A percentile compares a stretch with the other conserved stretches of the same genome.
These are phyloP conservation scores for Talaromyces sp. DNA, from an alignment of 2,329 filamentous ascomycete genomes.

Conservation along the genomic window DNA sequence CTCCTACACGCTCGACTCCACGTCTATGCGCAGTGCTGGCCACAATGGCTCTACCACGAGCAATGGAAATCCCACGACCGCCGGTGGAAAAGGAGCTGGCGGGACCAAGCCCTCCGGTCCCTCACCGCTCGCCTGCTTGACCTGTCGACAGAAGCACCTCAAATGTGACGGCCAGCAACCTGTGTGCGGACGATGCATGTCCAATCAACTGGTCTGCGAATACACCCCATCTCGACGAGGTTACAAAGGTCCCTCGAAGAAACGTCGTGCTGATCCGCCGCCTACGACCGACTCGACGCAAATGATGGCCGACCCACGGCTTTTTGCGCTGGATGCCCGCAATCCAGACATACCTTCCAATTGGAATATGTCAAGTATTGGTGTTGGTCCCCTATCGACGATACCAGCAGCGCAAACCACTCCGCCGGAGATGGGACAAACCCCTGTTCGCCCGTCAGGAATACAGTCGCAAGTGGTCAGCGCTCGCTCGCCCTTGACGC, in stretches of 20 bases:
- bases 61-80: not conserved
- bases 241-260: slow-evolving; percentile 63
- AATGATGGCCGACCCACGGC: slow-evolving; percentile 46
- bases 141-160: slow-evolving; percentile 58
- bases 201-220: slow-evolving; percentile 57
- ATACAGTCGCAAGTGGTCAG: not conserved
- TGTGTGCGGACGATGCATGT: slow-evolving; percentile 60
- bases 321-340: slow-evolving; percentile 16
- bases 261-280: slow-evolving; percentile 32
- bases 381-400: not conserved
- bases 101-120: slow-evolving; percentile 22
- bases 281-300: slow-evolving; percentile 36
- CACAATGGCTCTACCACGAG: not conserved
- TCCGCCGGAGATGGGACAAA: slow-evolving; percentile 1
- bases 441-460: not conserved
- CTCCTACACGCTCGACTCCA: not conserved
- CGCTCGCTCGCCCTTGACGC: slow-evolving; percentile 25
- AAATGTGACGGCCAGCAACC: slow-evolving; percentile 70
- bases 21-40: not conserved
- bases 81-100: not conserved
- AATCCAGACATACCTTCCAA: slow-evolving; percentile 34
- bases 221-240: slow-evolving; percentile 72
- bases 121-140: slow-evolving; percentile 42
- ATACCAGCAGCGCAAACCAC: slow-evolving; percentile 15
- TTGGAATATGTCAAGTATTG: slow-evolving; percentile 31